Percentiles rank a stretch among this genome's conserved stretches.
Conservation (phyloP, 768 basidiomycete genomes). For the Russula sp. region DNA sequence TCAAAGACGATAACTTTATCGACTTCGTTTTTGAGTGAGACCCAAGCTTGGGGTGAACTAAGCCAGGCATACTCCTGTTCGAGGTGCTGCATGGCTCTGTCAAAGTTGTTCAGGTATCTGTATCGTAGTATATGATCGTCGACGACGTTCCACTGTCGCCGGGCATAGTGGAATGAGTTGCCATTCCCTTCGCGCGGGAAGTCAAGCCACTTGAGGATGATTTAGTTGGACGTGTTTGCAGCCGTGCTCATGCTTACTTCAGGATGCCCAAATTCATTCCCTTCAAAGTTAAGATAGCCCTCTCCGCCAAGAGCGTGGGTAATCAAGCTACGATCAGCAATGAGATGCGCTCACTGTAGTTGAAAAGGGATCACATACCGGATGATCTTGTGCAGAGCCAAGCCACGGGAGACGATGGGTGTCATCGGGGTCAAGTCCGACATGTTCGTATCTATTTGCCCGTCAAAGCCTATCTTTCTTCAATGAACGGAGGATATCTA, state of each 20-base stretch:
- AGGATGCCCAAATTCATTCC: slow-evolving; percentile 97
- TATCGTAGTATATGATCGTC: slow-evolving; percentile 87
- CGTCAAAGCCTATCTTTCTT: not conserved
- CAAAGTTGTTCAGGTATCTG: slow-evolving; percentile 89
- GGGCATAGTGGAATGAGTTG: slow-evolving; percentile 95
- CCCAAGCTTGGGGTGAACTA: slow-evolving; percentile 73
- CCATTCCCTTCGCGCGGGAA: slow-evolving; percentile 95
- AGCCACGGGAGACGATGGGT: slow-evolving; percentile 76
- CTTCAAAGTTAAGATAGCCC: slow-evolving; percentile 96
- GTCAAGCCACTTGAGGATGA: slow-evolving; percentile 79
- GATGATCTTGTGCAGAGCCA: slow-evolving; percentile 97
- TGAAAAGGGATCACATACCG: slow-evolving; percentile 42
- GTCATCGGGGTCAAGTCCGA: slow-evolving; percentile 80
- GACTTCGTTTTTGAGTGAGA: slow-evolving; percentile 87
- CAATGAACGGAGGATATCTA: slow-evolving; percentile 33
- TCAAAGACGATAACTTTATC: slow-evolving; percentile 96
- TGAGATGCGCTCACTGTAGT: slow-evolving; percentile 2
- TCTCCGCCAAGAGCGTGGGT: slow-evolving; percentile 94
- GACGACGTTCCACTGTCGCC: slow-evolving; percentile 93
- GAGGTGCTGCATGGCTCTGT: slow-evolving; percentile 81
- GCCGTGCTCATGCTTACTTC: slow-evolving; percentile 48
- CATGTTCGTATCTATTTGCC: slow-evolving; percentile 80
- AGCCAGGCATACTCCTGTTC: slow-evolving; percentile 86
- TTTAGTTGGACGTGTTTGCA: not conserved
- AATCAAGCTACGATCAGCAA: slow-evolving; percentile 49